Evolutionary conservation across 75 land plant genomes (phyloP), one percentile per base, ranked within the genome.

Genomic region (Picea glauca): DNA sequence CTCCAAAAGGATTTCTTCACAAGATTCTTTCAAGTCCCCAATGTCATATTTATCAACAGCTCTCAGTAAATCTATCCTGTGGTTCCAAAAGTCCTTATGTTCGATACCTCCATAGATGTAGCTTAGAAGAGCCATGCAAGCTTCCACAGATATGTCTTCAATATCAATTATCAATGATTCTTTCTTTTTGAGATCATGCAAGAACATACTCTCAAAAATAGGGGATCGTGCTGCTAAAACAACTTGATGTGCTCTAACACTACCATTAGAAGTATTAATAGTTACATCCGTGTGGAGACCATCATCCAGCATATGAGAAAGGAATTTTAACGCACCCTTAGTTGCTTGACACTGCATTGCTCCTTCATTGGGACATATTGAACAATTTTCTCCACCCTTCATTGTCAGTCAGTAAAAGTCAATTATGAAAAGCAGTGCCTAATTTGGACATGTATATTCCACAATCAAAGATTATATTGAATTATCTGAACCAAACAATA

Each of bases 21-120:
- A 26, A 26, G 26, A 26, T 26, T 26, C 26, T 26, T 26, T 26
- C 26, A 26, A 26, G 26, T 26, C 26, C 26, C 26, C 26, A 26
- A 26, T 93, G 76, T 88, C 93, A 50, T 89, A 93, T 75, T 93
- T 93, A 77, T 93, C 85, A 63, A 93, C 87, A 3, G 93, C 93
- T 0, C 81, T 87, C 20, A 93, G 81, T 8, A 93, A 77, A 2
- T 90, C 75, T 58, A 90, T 58, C 13, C 93, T 80, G 58, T 93
- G 93, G 82, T 82, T 86, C 86, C 88, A 90, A 79, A 93, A 93
- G 57, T 84, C 86, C 30, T 87, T 86, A 59, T 83, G 87, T 15
- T 82, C 86, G 40, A 93, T 87, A 54, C 64, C 82, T 20, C 96
- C 96, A 78, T 93, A 26, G 0, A 26, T 26, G 26, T 26, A 26